phyloP scores from a whole-genome alignment of 2,329 filamentous ascomycete genomes.

The Lachnellula willkommii region DNA sequence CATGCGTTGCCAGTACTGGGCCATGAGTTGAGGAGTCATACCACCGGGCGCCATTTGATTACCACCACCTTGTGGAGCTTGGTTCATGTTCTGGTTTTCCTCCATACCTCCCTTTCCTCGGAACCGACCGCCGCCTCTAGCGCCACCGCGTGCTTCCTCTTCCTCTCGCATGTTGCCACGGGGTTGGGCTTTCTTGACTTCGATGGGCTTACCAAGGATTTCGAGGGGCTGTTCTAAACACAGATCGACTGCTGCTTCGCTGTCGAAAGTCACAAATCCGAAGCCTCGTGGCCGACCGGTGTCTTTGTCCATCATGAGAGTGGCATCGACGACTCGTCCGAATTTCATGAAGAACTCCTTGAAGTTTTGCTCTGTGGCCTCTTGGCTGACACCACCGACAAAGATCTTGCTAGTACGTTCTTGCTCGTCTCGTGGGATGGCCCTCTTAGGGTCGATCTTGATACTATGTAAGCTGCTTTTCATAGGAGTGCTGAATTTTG shows the following conservation, averaged over 20 bases:
- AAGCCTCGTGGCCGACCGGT: conserved; percentile 95
- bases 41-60: conserved; percentile 44
- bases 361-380: conserved; percentile 93
- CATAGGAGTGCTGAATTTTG: conserved; percentile 13
- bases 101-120: conserved; percentile 45
- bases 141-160: conserved; percentile 58
- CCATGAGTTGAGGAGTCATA: conserved; percentile 96
- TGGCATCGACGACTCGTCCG: conserved; percentile 91
- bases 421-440: conserved; percentile 95
- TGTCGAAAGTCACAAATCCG: conserved; percentile 97
- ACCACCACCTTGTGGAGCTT: conserved; percentile 28
- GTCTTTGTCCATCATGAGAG: conserved; percentile 99
- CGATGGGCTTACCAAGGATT: conserved; percentile 92
- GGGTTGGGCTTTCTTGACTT: conserved; percentile 97
- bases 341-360: conserved; percentile 96
- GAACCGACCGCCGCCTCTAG: conserved; percentile 50
- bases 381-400: conserved; percentile 93
- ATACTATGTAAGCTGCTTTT: conserved; percentile 20
- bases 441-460: conserved; percentile 91
- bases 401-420: conserved; percentile 99
- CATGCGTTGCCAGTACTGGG: conserved; percentile 97
- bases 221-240: conserved; percentile 80
- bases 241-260: conserved; percentile 87
- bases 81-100: conserved; percentile 39
- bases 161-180: conserved; percentile 91